phyloP scores from a whole-genome alignment of 306 rosid genomes.

The Erythrophleum fordii region DNA sequence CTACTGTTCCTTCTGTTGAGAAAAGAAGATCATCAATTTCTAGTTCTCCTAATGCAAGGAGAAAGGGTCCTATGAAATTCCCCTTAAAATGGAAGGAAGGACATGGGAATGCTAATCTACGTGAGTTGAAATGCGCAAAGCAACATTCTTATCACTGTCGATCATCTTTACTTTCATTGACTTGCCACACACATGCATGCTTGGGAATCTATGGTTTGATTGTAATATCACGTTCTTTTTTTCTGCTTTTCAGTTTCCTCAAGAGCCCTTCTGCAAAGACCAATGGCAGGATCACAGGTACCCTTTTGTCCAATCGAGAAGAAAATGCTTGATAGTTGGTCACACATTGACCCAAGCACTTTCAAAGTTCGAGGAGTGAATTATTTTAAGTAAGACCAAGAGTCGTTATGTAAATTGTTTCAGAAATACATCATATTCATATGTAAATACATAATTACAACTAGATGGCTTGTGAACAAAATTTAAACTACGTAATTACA shows the following conservation, averaged over 20 bases:
- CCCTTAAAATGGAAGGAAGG: slow-evolving; percentile 81
- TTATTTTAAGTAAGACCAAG: slow-evolving; percentile 73
- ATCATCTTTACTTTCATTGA: neutral
- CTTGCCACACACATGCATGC: neutral
- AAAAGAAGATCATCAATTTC: slow-evolving; percentile 75
- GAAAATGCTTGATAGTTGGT: slow-evolving; percentile 92
- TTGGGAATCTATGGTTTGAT: neutral
- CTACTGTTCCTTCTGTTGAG: slow-evolving; percentile 63
- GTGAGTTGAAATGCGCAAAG: slow-evolving; percentile 60
- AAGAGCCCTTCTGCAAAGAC: slow-evolving; percentile 78
- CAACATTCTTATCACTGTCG: slow-evolving; percentile 9
- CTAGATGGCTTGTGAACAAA: slow-evolving; percentile 7
- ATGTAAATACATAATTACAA: neutral
- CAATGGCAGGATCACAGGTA: slow-evolving; percentile 92
- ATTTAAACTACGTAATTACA: neutral
- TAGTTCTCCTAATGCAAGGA: slow-evolving; percentile 80
- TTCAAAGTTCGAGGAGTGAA: slow-evolving; percentile 84
- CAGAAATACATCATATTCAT: slow-evolving; percentile 10
- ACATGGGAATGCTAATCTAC: slow-evolving; percentile 57
- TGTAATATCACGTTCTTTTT: neutral
- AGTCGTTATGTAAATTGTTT: slow-evolving; percentile 31
- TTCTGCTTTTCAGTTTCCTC: slow-evolving; percentile 81
- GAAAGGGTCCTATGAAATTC: slow-evolving; percentile 62
- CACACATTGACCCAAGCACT: slow-evolving; percentile 74
- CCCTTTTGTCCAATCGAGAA: slow-evolving; percentile 85